Base-by-base conservation (phyloP, 345 rosid genomes). In the Abelmoschus esculentus region DNA sequence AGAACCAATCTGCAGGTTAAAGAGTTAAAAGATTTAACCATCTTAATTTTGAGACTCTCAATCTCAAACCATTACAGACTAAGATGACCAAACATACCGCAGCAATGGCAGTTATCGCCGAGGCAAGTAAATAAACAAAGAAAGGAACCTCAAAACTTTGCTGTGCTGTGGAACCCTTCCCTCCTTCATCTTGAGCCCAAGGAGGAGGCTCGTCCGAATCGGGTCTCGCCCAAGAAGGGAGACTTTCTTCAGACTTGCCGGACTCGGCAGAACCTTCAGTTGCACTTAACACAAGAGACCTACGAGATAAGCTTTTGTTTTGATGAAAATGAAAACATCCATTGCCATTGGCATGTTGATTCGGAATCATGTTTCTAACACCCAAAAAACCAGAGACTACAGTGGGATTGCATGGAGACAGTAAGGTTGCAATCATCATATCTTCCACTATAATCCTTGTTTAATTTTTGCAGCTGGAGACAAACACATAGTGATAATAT, bases 151-250 rank as follows among this genome's bases (percentile, higher is more conserved):
- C 84, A 73, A 88, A 9, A 75, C 79, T 49, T 46, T 80, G 84
- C 67, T 81, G 78, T 5, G 85, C 70, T 0, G 86, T 63, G 50
- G 50, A 40, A 28, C 66, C 78, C 66, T 78, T 70, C 76, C 77
- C 83, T 65, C 77, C 83, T 65, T 88, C 90, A 11, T 83, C 80
- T 42, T 77, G 82, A 17, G 90, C 97, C 99, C 99, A 95, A 13
- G 98, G 95, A 60, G 98, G 95, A 58, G 91, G 91, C 80, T 89
- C 93, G 9, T 87, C 91, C 0, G 93, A 78, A 77, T 86, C 88
- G 1, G 90, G 89, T 36, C 65, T 80, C 2, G 98, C 98, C 98
- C 97, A 91, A 22, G 98, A 83, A 18, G 97, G 98, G 53, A 84
- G 34, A 11, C 55, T 80, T 73, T 89, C 97, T 77, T 90, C 85